Conservation (phyloP, 2,329 filamentous ascomycete species). For the Fusarium odoratissimum region DNA sequence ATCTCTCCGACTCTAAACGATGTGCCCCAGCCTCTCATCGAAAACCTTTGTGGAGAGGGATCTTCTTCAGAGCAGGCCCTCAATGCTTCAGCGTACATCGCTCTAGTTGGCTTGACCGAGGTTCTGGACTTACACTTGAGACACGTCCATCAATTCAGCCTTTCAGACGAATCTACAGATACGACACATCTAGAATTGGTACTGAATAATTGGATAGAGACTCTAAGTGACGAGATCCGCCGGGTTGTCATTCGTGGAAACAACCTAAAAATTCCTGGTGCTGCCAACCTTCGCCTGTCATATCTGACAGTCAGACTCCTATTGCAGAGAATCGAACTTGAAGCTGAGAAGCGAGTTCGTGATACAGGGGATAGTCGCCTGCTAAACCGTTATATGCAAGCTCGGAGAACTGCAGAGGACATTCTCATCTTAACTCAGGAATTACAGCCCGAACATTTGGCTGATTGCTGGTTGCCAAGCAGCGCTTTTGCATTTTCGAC, state of each 20-base stretch:
- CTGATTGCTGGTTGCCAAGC: constrained; percentile 63
- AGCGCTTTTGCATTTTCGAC: constrained; percentile 61
- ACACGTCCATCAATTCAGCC: constrained; percentile 51
- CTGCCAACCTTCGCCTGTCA: constrained; percentile 62
- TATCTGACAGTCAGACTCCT: constrained; percentile 62
- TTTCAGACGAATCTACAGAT: constrained; percentile 42
- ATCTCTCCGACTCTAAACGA: constrained; percentile 60
- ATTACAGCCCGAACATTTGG: constrained; percentile 55
- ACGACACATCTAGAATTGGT: constrained; percentile 52
- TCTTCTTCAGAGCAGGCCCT: constrained; percentile 27
- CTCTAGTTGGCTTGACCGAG: constrained; percentile 58
- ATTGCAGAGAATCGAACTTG: constrained; percentile 59
- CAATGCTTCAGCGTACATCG: constrained; percentile 56
- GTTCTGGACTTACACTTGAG: constrained; percentile 48
- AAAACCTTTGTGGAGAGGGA: constrained; percentile 48
- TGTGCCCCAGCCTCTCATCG: constrained; percentile 56
- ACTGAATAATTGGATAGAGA: constrained; percentile 59
- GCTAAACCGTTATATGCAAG: constrained; percentile 53
- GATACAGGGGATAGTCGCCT: constrained; percentile 37
- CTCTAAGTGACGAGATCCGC: constrained; percentile 52
- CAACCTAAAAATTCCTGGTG: constrained; percentile 55
- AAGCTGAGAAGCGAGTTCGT: constrained; percentile 50
- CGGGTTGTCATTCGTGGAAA: constrained; percentile 57
- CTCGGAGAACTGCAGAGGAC: constrained; percentile 59
- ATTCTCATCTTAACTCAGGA: constrained; percentile 62